Base-by-base conservation (phyloP, 352 stramenopile species). In the Peronosclerospora sorghi region DNA sequence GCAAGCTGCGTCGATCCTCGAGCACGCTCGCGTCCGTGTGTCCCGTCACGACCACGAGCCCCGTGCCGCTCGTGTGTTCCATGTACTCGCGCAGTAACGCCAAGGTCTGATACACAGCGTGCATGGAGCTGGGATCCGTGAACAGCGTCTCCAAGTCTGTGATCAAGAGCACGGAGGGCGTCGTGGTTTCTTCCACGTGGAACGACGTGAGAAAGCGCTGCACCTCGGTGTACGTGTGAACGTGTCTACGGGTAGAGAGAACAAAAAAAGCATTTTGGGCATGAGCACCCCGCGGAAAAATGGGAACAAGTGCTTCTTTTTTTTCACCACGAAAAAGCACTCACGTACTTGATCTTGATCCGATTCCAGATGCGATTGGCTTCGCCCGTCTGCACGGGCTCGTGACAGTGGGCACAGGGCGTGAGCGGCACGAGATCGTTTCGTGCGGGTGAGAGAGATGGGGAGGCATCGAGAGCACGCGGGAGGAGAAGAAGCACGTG, bases 131-230 rank as follows among this genome's bases (percentile, higher is more conserved):
- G 20, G 28, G 40, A 18, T 58, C 40, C 1, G 41, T 15, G n/a
- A 83, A 86, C 43, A 81, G 79, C 10, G 39, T 51, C 24, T 86
- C 73, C 4, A 86, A 75, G 24, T 59, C 54, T 36, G 77, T 64
- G 26, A 86, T 45, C 17, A 86, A 42, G 45, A 86, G 46, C 24
- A 83, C 66, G 2, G 65, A 76, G n/a, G n/a, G n/a, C 40, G 57
- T 59, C 32, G 63, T 48, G 13, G 64, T 51, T 20, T 56, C 58
- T 44, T 72, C 50, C 27, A 83, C 44, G 19, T 82, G 71, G 37
- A 83, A 40, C 12, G 70, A 82, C 30, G 66, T 83, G 14, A 76
- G 13, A 41, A 80, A 83, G 27, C 72, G 58, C 45, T 86, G 70
- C 24, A 86, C 44, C 62, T 81, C 66, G 5, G 40, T 46, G 32